phyloP scores from a whole-genome alignment of 192 early-diverging fungal genomes.

The Spinellus fusiger region DNA sequence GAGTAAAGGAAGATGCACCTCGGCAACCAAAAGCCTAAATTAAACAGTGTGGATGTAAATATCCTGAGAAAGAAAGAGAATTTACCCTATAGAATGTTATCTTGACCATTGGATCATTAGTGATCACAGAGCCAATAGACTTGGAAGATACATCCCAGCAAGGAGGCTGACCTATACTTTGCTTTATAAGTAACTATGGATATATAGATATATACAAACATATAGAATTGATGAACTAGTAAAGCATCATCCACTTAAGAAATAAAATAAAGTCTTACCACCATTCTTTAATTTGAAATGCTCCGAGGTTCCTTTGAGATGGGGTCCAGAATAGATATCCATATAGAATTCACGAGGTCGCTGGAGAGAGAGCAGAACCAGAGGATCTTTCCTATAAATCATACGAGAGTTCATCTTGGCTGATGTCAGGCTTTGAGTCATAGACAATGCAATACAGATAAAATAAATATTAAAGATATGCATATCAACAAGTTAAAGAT shows the following conservation, averaged over 20 bases:
- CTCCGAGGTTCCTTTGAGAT: slow-evolving; percentile 2
- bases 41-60: not conserved
- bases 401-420: too few species aligned
- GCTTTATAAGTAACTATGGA: too few species aligned
- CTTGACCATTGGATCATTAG: slow-evolving; percentile 12
- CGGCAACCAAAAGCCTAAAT: slow-evolving; percentile 10
- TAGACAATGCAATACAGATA: too few species aligned
- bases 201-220: too few species aligned
- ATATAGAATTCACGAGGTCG: slow-evolving; percentile 15
- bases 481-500: too few species aligned
- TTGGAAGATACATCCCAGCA: slow-evolving; percentile 11
- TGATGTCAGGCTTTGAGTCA: too few species aligned
- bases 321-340: slow-evolving; percentile 6
- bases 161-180: not conserved
- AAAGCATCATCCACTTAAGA: not conserved
- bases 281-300: not conserved
- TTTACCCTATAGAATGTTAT: slow-evolving; percentile 12
- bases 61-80: not conserved
- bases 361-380: too few species aligned
- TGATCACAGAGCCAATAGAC: not conserved
- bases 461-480: too few species aligned
- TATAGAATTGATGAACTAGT: not conserved
- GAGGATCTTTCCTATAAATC: too few species aligned
- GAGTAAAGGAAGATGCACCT: slow-evolving; percentile 5
- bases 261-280: not conserved